These are phyloP conservation scores for Pyricularia grisea DNA, from an alignment of 2,329 filamentous ascomycete species.

Conservation along the genomic window DNA sequence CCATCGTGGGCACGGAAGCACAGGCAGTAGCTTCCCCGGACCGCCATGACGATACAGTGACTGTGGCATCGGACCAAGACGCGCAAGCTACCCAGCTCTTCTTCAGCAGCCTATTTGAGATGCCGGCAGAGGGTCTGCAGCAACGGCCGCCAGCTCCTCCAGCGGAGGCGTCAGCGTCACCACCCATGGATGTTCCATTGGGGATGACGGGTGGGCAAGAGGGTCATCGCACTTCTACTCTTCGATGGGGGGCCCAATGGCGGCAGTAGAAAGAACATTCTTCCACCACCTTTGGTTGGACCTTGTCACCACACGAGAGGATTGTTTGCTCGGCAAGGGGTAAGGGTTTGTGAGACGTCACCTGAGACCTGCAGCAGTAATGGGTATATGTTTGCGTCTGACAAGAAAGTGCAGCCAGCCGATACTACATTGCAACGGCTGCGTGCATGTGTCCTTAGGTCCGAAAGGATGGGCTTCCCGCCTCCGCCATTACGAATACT, in stretches of 20 bases:
- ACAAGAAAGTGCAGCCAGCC: background rate
- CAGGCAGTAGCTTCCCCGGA: background rate
- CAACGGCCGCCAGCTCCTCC: background rate
- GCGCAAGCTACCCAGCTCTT: background rate
- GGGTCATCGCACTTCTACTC: background rate
- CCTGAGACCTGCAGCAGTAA: background rate
- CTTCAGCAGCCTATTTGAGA: background rate
- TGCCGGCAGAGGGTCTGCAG: background rate
- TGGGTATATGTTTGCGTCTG: background rate
- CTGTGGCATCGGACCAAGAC: background rate
- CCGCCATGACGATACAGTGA: background rate
- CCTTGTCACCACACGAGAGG: background rate
- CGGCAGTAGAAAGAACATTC: background rate
- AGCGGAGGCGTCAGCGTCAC: background rate
- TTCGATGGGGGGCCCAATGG: background rate
- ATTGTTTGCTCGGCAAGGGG: background rate
- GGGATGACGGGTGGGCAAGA: background rate
- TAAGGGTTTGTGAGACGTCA: background rate
- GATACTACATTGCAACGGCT: background rate
- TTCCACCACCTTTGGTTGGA: background rate
- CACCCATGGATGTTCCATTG: background rate
- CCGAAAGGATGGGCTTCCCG: background rate
- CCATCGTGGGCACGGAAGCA: background rate
- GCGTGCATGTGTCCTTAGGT: background rate
- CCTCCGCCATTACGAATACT: background rate